phyloP scores from a whole-genome alignment of 75 land plant genomes.

The Adiantum capillusveneris region DNA sequence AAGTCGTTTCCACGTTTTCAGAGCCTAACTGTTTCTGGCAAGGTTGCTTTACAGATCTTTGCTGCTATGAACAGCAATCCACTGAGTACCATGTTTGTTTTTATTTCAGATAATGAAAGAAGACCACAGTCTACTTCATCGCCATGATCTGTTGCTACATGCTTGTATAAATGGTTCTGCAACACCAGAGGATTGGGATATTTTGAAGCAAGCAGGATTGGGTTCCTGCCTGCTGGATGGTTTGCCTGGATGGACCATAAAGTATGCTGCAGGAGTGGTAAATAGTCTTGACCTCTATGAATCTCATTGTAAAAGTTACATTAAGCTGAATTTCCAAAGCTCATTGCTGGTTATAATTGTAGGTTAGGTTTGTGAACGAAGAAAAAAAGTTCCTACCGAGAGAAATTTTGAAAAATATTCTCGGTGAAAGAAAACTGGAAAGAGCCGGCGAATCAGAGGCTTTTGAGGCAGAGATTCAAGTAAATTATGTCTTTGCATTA shows the following conservation, averaged over 20 bases:
- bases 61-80: no score
- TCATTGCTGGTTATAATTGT: no score
- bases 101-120: conserved; percentile 69
- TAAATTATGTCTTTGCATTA: conserved; percentile 6
- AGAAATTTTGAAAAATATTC: conserved; percentile 50
- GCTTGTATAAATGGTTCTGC: conserved; percentile 66
- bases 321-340: no score
- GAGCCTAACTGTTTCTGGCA: no score
- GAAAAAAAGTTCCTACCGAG: conserved; percentile 73
- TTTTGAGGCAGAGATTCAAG: conserved; percentile 80
- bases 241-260: conserved; percentile 84
- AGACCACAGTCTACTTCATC: conserved; percentile 72
- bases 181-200: conserved; percentile 59
- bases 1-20: no score
- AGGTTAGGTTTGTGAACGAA: conserved; percentile 76
- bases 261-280: conserved; percentile 91
- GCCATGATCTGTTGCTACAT: conserved; percentile 70
- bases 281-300: no score
- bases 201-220: conserved; percentile 73
- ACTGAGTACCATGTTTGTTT: neutral
- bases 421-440: conserved; percentile 59
- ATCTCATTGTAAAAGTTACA: no score
- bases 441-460: conserved; percentile 45
- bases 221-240: conserved; percentile 85
- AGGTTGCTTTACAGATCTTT: no score